phyloP scores from a whole-genome alignment of 2,329 filamentous ascomycete species.

The Alternaria sp. region DNA sequence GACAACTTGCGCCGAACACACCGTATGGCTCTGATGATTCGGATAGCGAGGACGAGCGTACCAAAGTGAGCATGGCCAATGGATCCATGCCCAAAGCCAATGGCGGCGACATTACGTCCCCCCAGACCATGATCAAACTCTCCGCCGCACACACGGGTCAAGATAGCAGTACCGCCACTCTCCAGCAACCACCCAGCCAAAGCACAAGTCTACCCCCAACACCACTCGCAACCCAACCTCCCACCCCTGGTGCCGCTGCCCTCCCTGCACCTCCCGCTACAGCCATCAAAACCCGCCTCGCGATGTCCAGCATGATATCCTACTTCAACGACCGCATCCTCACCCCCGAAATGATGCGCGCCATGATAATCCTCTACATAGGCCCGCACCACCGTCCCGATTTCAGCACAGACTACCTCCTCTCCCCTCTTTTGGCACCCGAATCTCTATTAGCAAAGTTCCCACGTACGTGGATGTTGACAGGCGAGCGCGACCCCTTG shows the following conservation, averaged over 20 bases:
- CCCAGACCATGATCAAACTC: constrained; percentile 46
- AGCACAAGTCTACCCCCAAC: constrained; percentile 19
- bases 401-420: constrained; percentile 87
- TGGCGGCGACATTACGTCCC: constrained; percentile 36
- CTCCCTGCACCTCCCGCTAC: constrained; percentile 48
- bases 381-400: constrained; percentile 92
- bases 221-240: constrained; percentile 25
- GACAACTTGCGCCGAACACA: constrained; percentile 78
- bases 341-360: constrained; percentile 97
- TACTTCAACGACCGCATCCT: constrained; percentile 97
- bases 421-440: constrained; percentile 88
- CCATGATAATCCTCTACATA: constrained; percentile 98
- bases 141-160: constrained; percentile 48
- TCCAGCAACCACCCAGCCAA: constrained; percentile 30
- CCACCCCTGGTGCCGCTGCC: constrained; percentile 40
- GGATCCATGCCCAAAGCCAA: constrained; percentile 26
- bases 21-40: constrained; percentile 82
- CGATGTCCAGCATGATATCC: constrained; percentile 95
- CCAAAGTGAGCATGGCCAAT: constrained; percentile 14
- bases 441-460: constrained; percentile 84
- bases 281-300: constrained; percentile 79
- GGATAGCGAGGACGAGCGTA: constrained; percentile 53
- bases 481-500: constrained; percentile 91
- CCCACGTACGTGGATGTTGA: constrained; percentile 92
- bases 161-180: constrained; percentile 26